Base-by-base conservation (phyloP, 2,329 filamentous ascomycete genomes). In the Lecanicillium sp. region DNA sequence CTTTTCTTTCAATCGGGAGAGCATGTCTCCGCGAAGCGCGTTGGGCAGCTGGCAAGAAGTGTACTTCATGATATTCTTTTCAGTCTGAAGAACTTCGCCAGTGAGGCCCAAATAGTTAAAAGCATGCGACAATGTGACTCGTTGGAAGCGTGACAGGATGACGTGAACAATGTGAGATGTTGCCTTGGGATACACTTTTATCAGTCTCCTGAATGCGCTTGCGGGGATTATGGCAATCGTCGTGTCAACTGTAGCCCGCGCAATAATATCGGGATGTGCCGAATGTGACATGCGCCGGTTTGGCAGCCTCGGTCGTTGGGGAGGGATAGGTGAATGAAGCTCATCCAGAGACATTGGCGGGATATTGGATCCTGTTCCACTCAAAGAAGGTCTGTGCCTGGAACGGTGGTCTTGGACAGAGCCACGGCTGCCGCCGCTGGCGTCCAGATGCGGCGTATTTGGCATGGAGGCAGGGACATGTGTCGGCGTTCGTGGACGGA, bases 191-290 rank as follows among this genome's bases (percentile, higher is more conserved):
- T 97, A 98, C 17, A 96, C 82, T 54, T 87, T 80, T 36, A 94
- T 98, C 37, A 98, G 69, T 8, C 94, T 81, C 38, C 88, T 80
- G 52, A 98, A 98, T 4, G 92, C 94, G 56, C 88, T 95, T 1
- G 92, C 92, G 2, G 94, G 94, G 41, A 98, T 98, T 46, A 98
- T 94, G 5, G 92, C 92, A 60, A 98, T 96, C 0, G 94, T 98
- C 0, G 92, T 98, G 56, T 98, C 94, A 17, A 94, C 84, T 13
- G 88, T 94, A 5, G 92, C 92, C 47, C 92, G 77, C n/a, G 90
- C 92, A 47, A 98, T 87, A 45, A 98, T 92, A 54, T 98, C 92
- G 10, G 92, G 92, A 61, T 98, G 92, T 0, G 87, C 88, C 12
- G 92, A 97, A 47, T 81, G 83, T 10, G 77, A 75, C 22, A 65